Conservation (phyloP, 2,329 filamentous ascomycete species). For the Lachnellula occidentalis region DNA sequence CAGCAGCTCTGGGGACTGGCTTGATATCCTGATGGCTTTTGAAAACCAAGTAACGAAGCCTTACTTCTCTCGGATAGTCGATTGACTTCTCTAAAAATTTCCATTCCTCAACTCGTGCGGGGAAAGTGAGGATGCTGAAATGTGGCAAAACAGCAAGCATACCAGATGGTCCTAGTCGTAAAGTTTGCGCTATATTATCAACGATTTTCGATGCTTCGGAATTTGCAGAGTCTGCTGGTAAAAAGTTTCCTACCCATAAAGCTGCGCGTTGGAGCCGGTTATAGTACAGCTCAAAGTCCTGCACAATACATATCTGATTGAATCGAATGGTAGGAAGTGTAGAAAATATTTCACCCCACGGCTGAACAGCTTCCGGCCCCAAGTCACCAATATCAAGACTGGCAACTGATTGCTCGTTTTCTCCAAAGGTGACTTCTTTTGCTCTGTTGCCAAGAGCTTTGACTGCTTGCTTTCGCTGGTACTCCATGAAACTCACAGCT, state of each 20-base stretch:
- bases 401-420: slow-evolving; percentile 5
- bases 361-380: background rate
- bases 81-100: slow-evolving; percentile 20
- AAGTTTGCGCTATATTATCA: slow-evolving; percentile 16
- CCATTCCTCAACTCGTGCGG: slow-evolving; percentile 25
- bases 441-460: slow-evolving; percentile 2
- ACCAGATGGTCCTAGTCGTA: slow-evolving; percentile 17
- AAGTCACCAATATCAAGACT: slow-evolving; percentile 20
- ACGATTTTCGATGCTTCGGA: slow-evolving; percentile 8
- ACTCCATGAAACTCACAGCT: slow-evolving; percentile 9
- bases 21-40: slow-evolving; percentile 6
- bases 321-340: slow-evolving; percentile 16
- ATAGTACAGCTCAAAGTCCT: slow-evolving; percentile 21
- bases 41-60: slow-evolving; percentile 25
- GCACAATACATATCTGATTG: slow-evolving; percentile 20
- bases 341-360: slow-evolving; percentile 14
- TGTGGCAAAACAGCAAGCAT: slow-evolving; percentile 13
- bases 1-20: background rate
- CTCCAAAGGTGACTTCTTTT: slow-evolving; percentile 24
- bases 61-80: slow-evolving; percentile 1
- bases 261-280: background rate
- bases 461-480: slow-evolving; percentile 7
- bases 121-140: slow-evolving; percentile 25
- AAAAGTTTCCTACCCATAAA: slow-evolving; percentile 16
- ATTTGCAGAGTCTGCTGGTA: slow-evolving; percentile 5